These are phyloP conservation scores for Sphenostylis stenocarpa DNA, from an alignment of 306 rosid genomes.

Conservation along the genomic window DNA sequence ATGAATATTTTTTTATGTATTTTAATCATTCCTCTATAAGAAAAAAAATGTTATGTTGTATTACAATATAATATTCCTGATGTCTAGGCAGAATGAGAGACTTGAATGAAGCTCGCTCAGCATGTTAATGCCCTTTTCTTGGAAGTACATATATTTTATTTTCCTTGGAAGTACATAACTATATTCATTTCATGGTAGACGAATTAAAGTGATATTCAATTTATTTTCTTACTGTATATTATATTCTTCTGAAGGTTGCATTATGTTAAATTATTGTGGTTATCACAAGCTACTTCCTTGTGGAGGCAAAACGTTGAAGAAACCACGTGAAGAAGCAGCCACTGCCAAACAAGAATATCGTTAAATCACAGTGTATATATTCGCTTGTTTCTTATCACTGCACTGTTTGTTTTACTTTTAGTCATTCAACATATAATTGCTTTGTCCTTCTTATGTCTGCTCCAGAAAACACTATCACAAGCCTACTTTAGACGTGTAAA, in stretches of 20 bases:
- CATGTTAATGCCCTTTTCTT: neutral
- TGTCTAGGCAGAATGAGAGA: neutral
- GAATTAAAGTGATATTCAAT: neutral
- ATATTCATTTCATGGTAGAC: neutral
- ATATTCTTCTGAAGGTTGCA: neutral
- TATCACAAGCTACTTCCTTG: neutral
- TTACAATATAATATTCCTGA: too few species aligned
- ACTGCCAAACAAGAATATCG: neutral
- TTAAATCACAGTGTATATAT: constrained; percentile 25
- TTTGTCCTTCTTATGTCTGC: constrained; percentile 33
- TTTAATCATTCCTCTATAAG: too few species aligned
- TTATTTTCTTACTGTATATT: neutral
- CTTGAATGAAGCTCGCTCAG: neutral
- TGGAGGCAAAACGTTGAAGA: constrained; percentile 30
- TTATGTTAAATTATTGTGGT: neutral
- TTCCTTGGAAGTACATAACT: neutral
- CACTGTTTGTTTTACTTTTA: constrained; percentile 7
- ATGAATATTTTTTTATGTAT: too few species aligned
- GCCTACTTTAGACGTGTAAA: constrained; percentile 23
- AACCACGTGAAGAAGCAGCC: constrained; percentile 44
- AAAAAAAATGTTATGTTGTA: too few species aligned
- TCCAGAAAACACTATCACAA: constrained; percentile 27
- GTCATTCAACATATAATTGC: constrained; percentile 46
- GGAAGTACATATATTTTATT: neutral
- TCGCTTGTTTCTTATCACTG: constrained; percentile 26